Base-by-base conservation (phyloP, 2,329 filamentous ascomycete species). In the Aspergillus sojae region DNA sequence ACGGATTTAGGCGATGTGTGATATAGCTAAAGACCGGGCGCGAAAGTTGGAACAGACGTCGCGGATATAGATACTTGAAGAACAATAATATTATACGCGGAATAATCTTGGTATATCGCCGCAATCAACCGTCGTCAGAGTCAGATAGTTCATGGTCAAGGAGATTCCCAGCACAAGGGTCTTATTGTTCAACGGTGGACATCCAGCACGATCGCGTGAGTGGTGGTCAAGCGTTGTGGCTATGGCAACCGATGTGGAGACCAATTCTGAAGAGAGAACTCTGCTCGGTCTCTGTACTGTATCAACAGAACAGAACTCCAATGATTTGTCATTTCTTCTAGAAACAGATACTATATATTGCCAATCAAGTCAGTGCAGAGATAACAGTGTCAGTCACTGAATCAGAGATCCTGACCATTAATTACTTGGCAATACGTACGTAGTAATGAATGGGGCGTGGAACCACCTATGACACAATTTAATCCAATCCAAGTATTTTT, bases 11-110 rank as follows among this genome's bases (percentile, higher is more conserved):
- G 93, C 94, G 46, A 97, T 97, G 92, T 93, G 92, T 73, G 91
- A 93, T 71, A 97, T 97, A 73, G 94, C 94, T 34, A 86, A 87
- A 58, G 92, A 97, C 72, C 86, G 94, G 56, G 92, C 90, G 1
- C 76, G 78, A 36, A 96, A 93, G 77, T 76, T 92, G 45, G 73
- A 73, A 57, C 61, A 70, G 32, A 54, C 41, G 26, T 61, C 58
- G 11, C 54, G 57, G 48, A 62, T 61, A 46, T 67, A 64, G 26
- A 36, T 48, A 30, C 52, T 19, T 55, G 34, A 52, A 11, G 23
- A 16, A 28, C 59, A 6, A 28, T 28, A 5, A 28, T 52, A 60
- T 19, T 43, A 34, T 28, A 55, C n/a, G 41, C 39, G 39, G 10
- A 61, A 43, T 28, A 23, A 53, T 19, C 12, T 14, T 7, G 16